A percentile compares a stretch with the other conserved stretches of the same genome.
Evolutionary conservation across 2,329 filamentous ascomycete genomes (phyloP).

Genomic region (Mycogone perniciosa): DNA sequence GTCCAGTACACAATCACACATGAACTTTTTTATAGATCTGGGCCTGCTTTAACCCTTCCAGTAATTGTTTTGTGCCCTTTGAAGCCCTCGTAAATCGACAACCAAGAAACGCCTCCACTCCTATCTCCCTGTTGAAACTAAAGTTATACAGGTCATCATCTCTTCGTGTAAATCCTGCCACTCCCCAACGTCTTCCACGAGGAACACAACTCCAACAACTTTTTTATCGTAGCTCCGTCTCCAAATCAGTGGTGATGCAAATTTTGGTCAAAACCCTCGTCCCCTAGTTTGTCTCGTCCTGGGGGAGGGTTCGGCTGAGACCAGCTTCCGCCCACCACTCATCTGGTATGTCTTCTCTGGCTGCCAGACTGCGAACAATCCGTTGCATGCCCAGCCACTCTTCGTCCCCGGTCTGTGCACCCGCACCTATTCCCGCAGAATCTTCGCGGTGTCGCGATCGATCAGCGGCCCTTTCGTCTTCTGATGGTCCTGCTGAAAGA

Average conservation of each 20-base stretch:
- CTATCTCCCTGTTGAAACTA: not conserved
- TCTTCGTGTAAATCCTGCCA: not conserved
- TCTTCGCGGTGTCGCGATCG: slow-evolving; percentile 7
- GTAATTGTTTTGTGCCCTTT: no score
- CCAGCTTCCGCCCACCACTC: slow-evolving; percentile 74
- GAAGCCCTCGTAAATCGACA: no score
- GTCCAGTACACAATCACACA: no score
- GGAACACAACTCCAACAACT: no score
- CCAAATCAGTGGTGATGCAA: not conserved
- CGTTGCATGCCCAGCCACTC: slow-evolving; percentile 58
- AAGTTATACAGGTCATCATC: not conserved
- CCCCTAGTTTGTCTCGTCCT: slow-evolving; percentile 18
- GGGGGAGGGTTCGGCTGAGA: slow-evolving; percentile 51
- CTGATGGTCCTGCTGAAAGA: slow-evolving; percentile 21
- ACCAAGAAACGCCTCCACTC: not conserved
- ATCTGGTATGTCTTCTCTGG: slow-evolving; percentile 70
- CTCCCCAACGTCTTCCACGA: not conserved
- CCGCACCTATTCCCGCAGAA: not conserved
- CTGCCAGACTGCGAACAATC: slow-evolving; percentile 64
- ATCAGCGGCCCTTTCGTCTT: slow-evolving; percentile 17
- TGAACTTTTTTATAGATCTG: no score
- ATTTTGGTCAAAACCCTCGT: not conserved
- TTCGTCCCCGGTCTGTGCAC: slow-evolving; percentile 26
- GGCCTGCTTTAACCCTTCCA: no score
- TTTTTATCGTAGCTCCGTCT: not conserved